Percentiles rank a stretch among this genome's conserved stretches.
phyloP scores from a whole-genome alignment of 805 yeast species.

The Phaffomyces opuntiae region DNA sequence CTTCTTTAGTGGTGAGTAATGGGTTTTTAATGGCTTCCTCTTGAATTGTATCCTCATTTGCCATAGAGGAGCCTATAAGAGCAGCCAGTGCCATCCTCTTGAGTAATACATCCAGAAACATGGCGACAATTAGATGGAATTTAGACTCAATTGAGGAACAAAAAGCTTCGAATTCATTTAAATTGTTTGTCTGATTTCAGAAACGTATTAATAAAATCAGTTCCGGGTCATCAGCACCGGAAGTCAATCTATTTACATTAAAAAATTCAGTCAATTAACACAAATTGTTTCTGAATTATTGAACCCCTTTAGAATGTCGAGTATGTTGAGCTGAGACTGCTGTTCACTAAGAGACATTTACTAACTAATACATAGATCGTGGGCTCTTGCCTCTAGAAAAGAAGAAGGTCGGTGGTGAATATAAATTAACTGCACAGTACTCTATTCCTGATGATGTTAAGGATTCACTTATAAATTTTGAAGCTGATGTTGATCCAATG shows the following conservation, averaged over 20 bases:
- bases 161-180: no score
- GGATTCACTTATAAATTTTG: slow-evolving; percentile 20
- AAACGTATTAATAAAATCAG: no score
- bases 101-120: background rate
- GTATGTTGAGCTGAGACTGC: no score
- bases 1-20: background rate
- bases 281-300: no score
- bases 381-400: background rate
- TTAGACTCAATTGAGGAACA: no score
- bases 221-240: no score
- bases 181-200: no score
- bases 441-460: slow-evolving; percentile 32
- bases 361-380: background rate
- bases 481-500: slow-evolving; percentile 25
- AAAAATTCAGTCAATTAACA: no score
- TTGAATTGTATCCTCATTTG: background rate
- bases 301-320: no score
- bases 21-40: background rate
- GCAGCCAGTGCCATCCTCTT: background rate
- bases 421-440: slow-evolving; percentile 31
- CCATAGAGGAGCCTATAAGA: background rate
- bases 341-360: background rate
- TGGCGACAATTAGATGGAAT: background rate
- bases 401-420: background rate
- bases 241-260: no score